These are phyloP conservation scores for Favolaschia claudopus DNA, from an alignment of 768 basidiomycete species.

Conservation along the genomic window DNA sequence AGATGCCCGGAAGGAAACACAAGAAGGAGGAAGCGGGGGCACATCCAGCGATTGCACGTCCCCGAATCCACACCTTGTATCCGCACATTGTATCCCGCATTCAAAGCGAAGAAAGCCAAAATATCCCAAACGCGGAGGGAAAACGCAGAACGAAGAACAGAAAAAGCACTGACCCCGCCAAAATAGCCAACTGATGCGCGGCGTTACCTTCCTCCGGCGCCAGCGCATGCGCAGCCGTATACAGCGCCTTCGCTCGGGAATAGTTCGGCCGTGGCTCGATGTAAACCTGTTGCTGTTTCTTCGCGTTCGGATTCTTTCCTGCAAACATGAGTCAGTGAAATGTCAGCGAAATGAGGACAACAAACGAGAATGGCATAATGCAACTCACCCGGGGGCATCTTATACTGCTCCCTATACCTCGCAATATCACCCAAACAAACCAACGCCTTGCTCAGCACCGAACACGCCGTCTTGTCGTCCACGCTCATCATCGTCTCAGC, in stretches of 20 bases:
- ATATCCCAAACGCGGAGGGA: background rate
- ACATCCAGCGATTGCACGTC: too few relatives aligned
- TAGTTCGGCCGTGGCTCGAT: constrained; percentile 82
- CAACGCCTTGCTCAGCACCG: constrained; percentile 80
- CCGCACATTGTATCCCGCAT: too few relatives aligned
- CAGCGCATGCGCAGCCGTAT: constrained; percentile 85
- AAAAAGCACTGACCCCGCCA: constrained; percentile 12
- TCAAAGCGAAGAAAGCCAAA: background rate
- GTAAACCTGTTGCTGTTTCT: constrained; percentile 59
- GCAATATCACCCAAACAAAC: constrained; percentile 95
- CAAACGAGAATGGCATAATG: too few relatives aligned
- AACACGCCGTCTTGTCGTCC: constrained; percentile 65
- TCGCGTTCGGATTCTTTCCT: too few relatives aligned
- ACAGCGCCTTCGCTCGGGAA: constrained; percentile 78
- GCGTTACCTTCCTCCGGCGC: constrained; percentile 92
- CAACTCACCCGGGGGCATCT: too few relatives aligned
- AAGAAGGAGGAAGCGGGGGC: background rate
- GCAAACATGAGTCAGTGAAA: too few relatives aligned
- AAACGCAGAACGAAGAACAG: background rate
- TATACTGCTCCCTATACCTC: constrained; percentile 92
- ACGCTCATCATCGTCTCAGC: constrained; percentile 60
- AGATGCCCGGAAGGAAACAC: too few relatives aligned
- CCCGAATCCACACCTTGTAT: too few relatives aligned
- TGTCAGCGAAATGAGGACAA: too few relatives aligned
- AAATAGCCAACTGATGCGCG: constrained; percentile 93